Conservation (phyloP, 2,329 filamentous ascomycete species). For the Fusarium chlamydosporum region DNA sequence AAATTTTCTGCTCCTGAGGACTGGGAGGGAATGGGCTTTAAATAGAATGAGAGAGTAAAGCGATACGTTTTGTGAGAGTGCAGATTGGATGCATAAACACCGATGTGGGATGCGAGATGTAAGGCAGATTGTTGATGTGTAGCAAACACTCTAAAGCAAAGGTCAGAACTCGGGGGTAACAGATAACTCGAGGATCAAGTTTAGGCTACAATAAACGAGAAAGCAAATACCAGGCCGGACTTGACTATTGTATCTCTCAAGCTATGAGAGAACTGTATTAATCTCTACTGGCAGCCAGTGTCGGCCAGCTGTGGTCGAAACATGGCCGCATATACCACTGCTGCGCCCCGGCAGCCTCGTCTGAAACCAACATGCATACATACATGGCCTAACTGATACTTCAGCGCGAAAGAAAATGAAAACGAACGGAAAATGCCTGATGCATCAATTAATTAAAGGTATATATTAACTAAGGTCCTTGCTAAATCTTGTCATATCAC, state of each 20-base stretch:
- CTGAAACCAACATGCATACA: background rate
- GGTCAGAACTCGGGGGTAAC: background rate
- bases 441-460: background rate
- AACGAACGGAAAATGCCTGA: too few species aligned
- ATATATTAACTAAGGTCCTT: background rate
- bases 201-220: background rate
- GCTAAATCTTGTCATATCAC: background rate
- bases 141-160: background rate
- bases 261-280: background rate
- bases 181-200: background rate
- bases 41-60: background rate
- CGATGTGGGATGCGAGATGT: background rate
- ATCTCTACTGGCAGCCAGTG: background rate
- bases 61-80: background rate
- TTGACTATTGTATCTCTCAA: too few species aligned
- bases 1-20: background rate
- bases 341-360: background rate
- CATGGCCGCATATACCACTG: background rate
- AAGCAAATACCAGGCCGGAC: background rate
- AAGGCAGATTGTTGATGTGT: background rate
- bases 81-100: background rate
- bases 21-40: background rate
- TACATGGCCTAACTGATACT: background rate
- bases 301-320: background rate
- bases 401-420: background rate